A percentile compares a stretch with the other conserved stretches of the same genome.
These are phyloP conservation scores for Pterocarpus macrocarpus DNA, from an alignment of 306 rosid genomes.

Conservation along the genomic window DNA sequence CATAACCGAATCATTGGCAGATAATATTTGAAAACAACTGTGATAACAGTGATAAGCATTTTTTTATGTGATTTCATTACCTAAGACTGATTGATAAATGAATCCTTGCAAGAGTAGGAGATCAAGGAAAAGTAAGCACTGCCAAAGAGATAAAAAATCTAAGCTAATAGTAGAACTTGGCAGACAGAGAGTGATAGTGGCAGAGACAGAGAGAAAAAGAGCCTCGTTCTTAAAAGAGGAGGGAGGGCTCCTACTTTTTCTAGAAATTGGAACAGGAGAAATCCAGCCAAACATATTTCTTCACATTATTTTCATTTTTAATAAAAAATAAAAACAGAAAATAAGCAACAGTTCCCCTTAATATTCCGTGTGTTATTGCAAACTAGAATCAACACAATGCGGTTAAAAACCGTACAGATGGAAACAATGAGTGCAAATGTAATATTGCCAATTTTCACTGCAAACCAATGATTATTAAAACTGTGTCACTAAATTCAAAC, in stretches of 20 bases:
- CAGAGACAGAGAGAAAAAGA: too few species aligned
- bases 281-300: not conserved
- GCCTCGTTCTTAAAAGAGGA: not conserved
- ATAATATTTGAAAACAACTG: not conserved
- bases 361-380: too few species aligned
- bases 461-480: not conserved
- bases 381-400: not conserved
- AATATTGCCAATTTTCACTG: not conserved
- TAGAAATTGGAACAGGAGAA: not conserved
- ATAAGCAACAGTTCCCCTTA: not conserved
- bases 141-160: not conserved
- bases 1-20: not conserved
- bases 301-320: not conserved
- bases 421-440: not conserved
- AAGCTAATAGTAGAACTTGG: not conserved
- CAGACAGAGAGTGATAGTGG: not conserved
- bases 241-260: not conserved
- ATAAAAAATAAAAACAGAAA: not conserved
- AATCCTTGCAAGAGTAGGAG: not conserved
- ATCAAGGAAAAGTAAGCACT: not conserved
- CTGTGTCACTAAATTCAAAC: not conserved
- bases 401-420: not conserved
- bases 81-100: not conserved
- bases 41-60: not conserved
- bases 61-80: not conserved